Percentiles rank a stretch among this genome's conserved stretches.
These are phyloP conservation scores for Candida easanensis DNA, from an alignment of 805 yeast species.

Conservation along the genomic window DNA sequence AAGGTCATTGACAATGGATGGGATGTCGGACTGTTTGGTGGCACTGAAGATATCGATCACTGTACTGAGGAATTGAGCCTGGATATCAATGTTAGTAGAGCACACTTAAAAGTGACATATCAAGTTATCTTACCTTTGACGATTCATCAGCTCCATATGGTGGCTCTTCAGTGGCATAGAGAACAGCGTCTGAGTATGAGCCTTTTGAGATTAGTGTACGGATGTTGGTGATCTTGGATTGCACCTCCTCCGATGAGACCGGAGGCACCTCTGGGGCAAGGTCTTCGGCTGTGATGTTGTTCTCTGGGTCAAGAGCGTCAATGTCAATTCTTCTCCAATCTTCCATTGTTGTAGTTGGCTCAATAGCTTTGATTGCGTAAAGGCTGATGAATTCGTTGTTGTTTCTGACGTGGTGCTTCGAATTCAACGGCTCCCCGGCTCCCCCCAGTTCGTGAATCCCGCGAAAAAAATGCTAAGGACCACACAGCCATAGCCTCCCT, in stretches of 20 bases:
- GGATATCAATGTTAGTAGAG: conserved; percentile 26
- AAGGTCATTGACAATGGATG: conserved; percentile 56
- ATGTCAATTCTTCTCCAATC: conserved; percentile 96
- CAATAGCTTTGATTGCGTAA: neutral
- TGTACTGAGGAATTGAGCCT: conserved; percentile 42
- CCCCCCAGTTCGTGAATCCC: too few relatives aligned
- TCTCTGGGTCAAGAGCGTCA: conserved; percentile 86
- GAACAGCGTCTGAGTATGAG: conserved; percentile 63
- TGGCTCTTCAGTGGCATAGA: conserved; percentile 61
- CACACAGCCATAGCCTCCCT: neutral
- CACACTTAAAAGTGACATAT: conserved; percentile 17
- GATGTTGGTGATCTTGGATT: conserved; percentile 50
- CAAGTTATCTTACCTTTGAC: conserved; percentile 39
- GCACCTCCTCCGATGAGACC: conserved; percentile 52
- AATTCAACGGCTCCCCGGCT: neutral
- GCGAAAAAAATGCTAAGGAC: neutral
- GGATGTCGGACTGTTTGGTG: conserved; percentile 65
- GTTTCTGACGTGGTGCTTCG: neutral
- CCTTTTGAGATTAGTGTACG: conserved; percentile 70
- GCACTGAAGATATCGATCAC: conserved; percentile 72
- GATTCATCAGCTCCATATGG: conserved; percentile 76
- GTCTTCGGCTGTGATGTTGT: conserved; percentile 57
- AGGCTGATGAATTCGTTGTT: neutral
- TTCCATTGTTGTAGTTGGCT: conserved; percentile 37
- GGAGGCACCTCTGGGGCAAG: conserved; percentile 47